These are phyloP conservation scores for Phytophthora colocasiae DNA, from an alignment of 352 stramenopile genomes.

Conservation along the genomic window DNA sequence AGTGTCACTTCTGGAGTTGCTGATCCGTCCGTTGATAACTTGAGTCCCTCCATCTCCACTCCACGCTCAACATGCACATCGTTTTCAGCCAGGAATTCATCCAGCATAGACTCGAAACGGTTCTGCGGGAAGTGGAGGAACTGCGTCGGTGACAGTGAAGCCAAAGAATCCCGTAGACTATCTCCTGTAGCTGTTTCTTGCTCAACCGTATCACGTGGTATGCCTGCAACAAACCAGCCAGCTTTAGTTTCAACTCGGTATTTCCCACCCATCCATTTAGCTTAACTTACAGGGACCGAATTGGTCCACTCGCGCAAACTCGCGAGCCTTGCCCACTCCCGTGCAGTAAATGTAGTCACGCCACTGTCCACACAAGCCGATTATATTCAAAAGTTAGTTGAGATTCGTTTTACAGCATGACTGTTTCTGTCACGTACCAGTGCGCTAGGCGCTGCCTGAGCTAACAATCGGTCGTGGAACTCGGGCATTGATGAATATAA, in stretches of 20 bases:
- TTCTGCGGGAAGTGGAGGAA: slow-evolving; percentile 90
- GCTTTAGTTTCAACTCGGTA: slow-evolving; percentile 14
- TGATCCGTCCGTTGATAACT: slow-evolving; percentile 15
- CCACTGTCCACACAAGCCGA: slow-evolving; percentile 53
- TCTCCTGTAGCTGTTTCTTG: slow-evolving; percentile 31
- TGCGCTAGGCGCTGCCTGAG: slow-evolving; percentile 63
- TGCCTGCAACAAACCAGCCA: slow-evolving; percentile 37
- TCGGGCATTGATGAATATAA: slow-evolving; percentile 74
- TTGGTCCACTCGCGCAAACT: slow-evolving; percentile 84
- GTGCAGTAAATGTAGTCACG: slow-evolving; percentile 89
- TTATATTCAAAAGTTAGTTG: slow-evolving; percentile 8
- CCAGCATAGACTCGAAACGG: slow-evolving; percentile 76
- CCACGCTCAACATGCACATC: slow-evolving; percentile 62
- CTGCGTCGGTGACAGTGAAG: slow-evolving; percentile 71
- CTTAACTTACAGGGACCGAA: slow-evolving; percentile 67
- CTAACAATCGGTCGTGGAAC: slow-evolving; percentile 77
- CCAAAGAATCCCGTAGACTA: slow-evolving; percentile 45
- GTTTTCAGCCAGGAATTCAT: slow-evolving; percentile 56
- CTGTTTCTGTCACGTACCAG: slow-evolving; percentile 39
- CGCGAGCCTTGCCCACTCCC: slow-evolving; percentile 61
- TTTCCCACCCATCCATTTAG: background rate
- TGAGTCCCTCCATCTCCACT: slow-evolving; percentile 61
- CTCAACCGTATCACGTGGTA: slow-evolving; percentile 43
- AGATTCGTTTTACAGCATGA: background rate
- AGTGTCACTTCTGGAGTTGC: slow-evolving; percentile 39